Evolutionary conservation across 73 alveolate species (phyloP).

Genomic region (Paramecium sexaurelia): DNA sequence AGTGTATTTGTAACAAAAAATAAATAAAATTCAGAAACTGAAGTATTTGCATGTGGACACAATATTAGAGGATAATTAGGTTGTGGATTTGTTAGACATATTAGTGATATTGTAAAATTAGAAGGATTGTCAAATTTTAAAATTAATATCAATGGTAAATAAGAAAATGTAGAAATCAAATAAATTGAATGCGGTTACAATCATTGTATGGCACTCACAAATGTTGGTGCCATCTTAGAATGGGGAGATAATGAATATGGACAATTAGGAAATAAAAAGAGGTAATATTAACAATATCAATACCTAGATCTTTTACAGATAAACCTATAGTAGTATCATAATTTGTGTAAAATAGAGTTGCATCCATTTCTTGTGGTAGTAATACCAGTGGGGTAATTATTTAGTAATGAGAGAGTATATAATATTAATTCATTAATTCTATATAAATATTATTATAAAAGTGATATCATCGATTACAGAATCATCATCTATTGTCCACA

Average conservation of each 20-base stretch:
- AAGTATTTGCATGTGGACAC: conserved; percentile 82
- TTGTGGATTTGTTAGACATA: conserved; percentile 79
- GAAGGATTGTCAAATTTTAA: conserved; percentile 81
- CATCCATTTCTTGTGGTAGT: background rate
- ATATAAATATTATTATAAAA: conserved; percentile 53
- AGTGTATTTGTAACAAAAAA: conserved; percentile 73
- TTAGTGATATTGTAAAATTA: conserved; percentile 70
- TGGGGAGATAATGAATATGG: conserved; percentile 95
- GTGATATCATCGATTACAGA: conserved; percentile 67
- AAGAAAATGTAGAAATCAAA: conserved; percentile 69
- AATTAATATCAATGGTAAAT: conserved; percentile 64
- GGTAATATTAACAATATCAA: conserved; percentile 69
- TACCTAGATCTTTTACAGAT: background rate
- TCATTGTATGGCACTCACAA: conserved; percentile 78
- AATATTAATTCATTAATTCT: background rate
- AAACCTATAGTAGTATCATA: conserved; percentile 40
- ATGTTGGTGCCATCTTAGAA: conserved; percentile 83
- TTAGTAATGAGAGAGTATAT: background rate
- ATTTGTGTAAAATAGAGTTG: conserved; percentile 1
- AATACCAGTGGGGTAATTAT: conserved; percentile 32
- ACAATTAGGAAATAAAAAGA: conserved; percentile 82
- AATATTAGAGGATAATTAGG: conserved; percentile 87
- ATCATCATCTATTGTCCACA: conserved; percentile 69
- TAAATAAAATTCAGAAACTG: conserved; percentile 67
- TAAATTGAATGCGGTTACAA: conserved; percentile 79